Evolutionary conservation across 306 rosid species (phyloP), one percentile per base, ranked within the genome.

Genomic region (Quercus cerris): DNA sequence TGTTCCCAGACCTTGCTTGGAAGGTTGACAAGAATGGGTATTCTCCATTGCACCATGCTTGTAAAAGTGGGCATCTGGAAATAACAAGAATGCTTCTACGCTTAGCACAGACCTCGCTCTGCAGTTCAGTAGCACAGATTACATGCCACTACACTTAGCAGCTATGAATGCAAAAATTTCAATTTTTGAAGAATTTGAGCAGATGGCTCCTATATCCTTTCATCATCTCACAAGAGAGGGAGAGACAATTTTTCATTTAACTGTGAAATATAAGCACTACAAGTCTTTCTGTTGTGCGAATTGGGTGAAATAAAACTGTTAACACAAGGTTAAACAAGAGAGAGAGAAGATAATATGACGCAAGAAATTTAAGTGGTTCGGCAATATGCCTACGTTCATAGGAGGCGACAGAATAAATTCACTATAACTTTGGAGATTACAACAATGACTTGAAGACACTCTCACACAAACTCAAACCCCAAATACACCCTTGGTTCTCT

Each of bases 131-230:
- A 83, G 63, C 81, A 77, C 82, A 58, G 94, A 93, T 9, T 86
- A 85, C 74, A 91, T 96, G 6, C 91, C 97, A 13, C 70, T 93
- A 83, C 96, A 93, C 77, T 78, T 77, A 56, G 92, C 96, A 18
- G 86, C 83, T 1, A 89, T 85, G 52, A 89, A 88, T 23, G 92
- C 92, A 2, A 84, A 74, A 77, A 86, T 78, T 71, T 27, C 84
- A 3, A 77, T 93, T 73, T 90, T 93, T 74, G 73, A 78, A 30
- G 86, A 75, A 35, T 91, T 89, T 69, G 56, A 86, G 19, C 54
- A 75, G 1, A 13, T 57, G 80, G 86, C 70, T 58, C 44, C 89
- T 18, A 81, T 84, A 4, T 81, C 97, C 20, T 88, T 91, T 76
- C 78, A 81, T 31, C 64, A 82, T 22, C 84, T 68, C 20, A 88